phyloP scores from a whole-genome alignment of 2,329 filamentous ascomycete genomes.

The Verticillium nonalfalfae region DNA sequence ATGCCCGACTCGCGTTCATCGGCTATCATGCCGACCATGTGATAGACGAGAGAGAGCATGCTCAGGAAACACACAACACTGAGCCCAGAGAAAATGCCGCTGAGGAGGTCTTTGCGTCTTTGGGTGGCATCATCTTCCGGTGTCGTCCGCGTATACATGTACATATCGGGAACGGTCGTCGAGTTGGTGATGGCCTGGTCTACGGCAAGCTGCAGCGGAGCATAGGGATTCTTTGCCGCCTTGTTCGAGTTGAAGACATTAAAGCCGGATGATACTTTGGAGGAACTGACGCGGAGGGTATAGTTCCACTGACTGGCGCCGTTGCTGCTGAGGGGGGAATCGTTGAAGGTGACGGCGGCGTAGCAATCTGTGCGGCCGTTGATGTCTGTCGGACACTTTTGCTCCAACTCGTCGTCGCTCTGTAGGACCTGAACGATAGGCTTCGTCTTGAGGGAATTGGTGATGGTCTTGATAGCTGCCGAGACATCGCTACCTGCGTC shows the following conservation, averaged over 20 bases:
- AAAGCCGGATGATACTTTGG: background rate
- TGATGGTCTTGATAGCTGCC: background rate
- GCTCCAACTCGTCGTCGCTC: constrained; percentile 10
- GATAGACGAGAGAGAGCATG: constrained; percentile 61
- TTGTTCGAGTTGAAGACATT: background rate
- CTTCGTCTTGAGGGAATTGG: background rate
- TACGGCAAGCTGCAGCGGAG: background rate
- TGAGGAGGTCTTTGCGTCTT: background rate
- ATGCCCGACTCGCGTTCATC: constrained; percentile 64
- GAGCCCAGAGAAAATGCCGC: background rate
- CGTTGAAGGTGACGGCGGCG: constrained; percentile 19
- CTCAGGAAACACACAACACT: constrained; percentile 56
- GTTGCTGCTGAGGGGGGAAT: constrained; percentile 18
- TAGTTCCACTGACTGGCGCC: constrained; percentile 20
- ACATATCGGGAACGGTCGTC: background rate
- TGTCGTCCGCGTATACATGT: constrained; percentile 1
- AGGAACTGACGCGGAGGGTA: constrained; percentile 11
- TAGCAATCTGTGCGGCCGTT: constrained; percentile 21
- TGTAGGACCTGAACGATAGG: constrained; percentile 4
- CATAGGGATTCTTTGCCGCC: background rate
- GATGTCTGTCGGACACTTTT: constrained; percentile 16
- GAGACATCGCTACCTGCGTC: background rate
- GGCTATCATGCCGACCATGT: constrained; percentile 63
- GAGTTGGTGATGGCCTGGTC: constrained; percentile 4
- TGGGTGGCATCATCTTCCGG: background rate